Evolutionary conservation across 2,329 filamentous ascomycete genomes (phyloP), one percentile per base, ranked within the genome.

Genomic region (Penicillium capsulatum): DNA sequence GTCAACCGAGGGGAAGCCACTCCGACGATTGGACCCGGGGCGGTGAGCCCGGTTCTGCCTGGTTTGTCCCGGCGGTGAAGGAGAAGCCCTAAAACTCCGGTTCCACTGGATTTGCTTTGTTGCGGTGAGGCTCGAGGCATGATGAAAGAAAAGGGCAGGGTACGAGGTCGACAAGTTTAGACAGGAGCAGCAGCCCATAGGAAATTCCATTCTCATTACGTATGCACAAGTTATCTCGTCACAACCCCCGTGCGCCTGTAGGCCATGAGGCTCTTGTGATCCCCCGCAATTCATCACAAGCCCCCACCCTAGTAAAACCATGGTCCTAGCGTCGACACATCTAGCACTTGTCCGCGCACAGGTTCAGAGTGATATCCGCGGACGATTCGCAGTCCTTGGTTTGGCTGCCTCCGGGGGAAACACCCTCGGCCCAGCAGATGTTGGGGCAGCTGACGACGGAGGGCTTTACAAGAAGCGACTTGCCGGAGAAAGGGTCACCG

Each of bases 401-500:
- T 40, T 64, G 58, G 34, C 57, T 63, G 1, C 58, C 63, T 14
- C 46, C 54, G 1, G 59, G 55, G 8, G 55, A 40, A 3, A 55
- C 45, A 3, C 63, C 63, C 36, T 56, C 41, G 2, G 53, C 24
- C 64, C 64, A 66, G 34, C 57, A 61, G 30, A 65, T 56, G 3
- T 38, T 43, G 15, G 41, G 42, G 36, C 63, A 65, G 3, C 32
- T 36, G 3, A 38, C 24, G 17, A 61, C 48, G 4, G 45, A 53
- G 6, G 59, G 53, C 10, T 48, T 42, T 7, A 66, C 50, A 1
- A 37, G 38, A 8, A 66, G 34, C 1, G 48, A 29, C 6, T 47
- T 42, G 3, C 61, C 60, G 1, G 53, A 52, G 50, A 71, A 71
- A 7, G 68, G 57, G 40, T 68, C 62, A 3, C 67, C 68, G 34